A percentile compares a stretch with the other conserved stretches of the same genome.
These are phyloP conservation scores for Lyophyllum semitale DNA, from an alignment of 768 basidiomycete species.

Conservation along the genomic window DNA sequence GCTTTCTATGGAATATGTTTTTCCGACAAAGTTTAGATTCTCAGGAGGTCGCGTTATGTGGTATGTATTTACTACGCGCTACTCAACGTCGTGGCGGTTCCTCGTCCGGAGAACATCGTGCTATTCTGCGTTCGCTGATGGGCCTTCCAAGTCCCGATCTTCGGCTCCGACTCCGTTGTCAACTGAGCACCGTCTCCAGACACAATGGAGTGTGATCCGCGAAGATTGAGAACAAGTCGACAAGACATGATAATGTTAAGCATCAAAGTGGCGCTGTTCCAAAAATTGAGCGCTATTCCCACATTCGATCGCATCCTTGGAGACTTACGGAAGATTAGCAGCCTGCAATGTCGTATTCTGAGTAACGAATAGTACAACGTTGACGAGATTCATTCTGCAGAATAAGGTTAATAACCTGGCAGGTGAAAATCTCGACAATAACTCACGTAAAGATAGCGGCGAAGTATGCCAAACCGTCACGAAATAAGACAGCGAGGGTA, in stretches of 20 bases:
- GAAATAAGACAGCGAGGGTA: constrained; percentile 4
- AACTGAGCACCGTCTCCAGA: not conserved
- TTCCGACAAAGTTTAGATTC: too few species aligned
- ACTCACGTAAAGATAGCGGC: constrained; percentile 22
- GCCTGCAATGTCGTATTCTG: constrained; percentile 14
- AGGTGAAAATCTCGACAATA: not conserved
- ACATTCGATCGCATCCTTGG: not conserved
- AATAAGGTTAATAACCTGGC: not conserved
- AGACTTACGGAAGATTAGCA: constrained; percentile 23
- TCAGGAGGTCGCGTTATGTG: too few species aligned
- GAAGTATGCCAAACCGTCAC: constrained; percentile 27
- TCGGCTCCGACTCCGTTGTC: not conserved
- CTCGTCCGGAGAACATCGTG: not conserved
- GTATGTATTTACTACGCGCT: not conserved
- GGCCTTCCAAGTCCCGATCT: not conserved
- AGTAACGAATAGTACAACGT: constrained; percentile 22
- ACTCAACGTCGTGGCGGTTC: constrained; percentile 4
- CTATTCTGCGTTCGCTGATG: not conserved
- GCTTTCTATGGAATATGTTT: too few species aligned
- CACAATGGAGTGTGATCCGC: not conserved
- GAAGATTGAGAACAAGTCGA: constrained; percentile 24
- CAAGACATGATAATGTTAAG: constrained; percentile 26
- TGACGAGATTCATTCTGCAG: constrained; percentile 21
- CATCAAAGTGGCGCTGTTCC: constrained; percentile 20
- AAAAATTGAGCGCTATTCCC: not conserved